Conservation (phyloP, 495 filamentous ascomycete genomes). For the Talaromyces proteolyticus region DNA sequence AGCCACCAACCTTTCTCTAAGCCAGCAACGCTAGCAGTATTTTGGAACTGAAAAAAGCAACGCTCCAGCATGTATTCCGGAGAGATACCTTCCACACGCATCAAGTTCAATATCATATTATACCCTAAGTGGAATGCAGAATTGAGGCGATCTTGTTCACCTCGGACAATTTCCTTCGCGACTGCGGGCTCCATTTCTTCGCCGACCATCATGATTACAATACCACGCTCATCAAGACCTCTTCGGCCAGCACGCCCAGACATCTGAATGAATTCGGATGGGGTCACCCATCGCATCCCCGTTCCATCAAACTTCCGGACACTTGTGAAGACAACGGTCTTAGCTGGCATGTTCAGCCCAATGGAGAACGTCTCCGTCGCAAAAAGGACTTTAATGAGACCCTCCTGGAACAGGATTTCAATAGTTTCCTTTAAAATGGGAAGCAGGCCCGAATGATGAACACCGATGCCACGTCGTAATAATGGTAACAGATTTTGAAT, state of each 20-base stretch:
- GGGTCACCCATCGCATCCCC: constrained; percentile 76
- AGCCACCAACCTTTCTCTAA: constrained; percentile 60
- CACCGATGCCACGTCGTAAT: constrained; percentile 84
- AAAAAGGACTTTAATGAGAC: constrained; percentile 94
- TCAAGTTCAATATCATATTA: constrained; percentile 96
- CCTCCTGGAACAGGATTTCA: constrained; percentile 97
- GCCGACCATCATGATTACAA: constrained; percentile 99
- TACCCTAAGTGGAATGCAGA: constrained; percentile 98
- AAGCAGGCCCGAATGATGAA: constrained; percentile 93
- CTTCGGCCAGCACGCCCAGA: constrained; percentile 92
- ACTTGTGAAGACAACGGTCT: constrained; percentile 96
- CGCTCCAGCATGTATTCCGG: constrained; percentile 95
- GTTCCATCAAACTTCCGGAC: constrained; percentile 92
- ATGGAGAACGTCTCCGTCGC: constrained; percentile 99
- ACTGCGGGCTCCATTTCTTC: constrained; percentile 92
- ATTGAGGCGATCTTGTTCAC: constrained; percentile 93
- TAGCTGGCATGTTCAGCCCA: constrained; percentile 97
- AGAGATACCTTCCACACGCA: constrained; percentile 92
- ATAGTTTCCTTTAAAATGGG: constrained; percentile 98
- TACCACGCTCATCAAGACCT: constrained; percentile 95
- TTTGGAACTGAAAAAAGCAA: constrained; percentile 98
- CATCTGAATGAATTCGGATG: constrained; percentile 98
- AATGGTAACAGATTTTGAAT: constrained; percentile 88
- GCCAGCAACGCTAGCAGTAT: constrained; percentile 72
- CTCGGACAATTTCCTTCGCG: constrained; percentile 90